Percentiles rank a stretch among this genome's conserved stretches.
Conservation (phyloP, 75 land plant species). For the Adiantum capillusveneris region DNA sequence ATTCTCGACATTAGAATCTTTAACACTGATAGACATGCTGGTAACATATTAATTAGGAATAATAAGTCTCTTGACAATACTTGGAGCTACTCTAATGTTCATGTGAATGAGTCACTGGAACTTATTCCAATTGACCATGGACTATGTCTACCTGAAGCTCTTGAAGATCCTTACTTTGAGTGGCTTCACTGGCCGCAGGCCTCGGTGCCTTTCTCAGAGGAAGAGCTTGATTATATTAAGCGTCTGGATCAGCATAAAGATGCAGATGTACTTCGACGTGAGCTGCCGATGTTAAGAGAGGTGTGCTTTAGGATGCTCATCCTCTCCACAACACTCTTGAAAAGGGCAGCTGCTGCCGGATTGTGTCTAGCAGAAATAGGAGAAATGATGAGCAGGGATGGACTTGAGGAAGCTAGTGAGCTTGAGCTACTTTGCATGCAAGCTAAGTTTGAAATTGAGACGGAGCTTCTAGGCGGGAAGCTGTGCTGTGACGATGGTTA, state of each 20-base stretch:
- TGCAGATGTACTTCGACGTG: conserved; percentile 27
- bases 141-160: conserved; percentile 41
- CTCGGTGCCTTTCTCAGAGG: conserved; percentile 44
- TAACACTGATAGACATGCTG: conserved; percentile 48
- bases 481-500: conserved; percentile 4
- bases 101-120: conserved; percentile 24
- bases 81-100: conserved; percentile 7
- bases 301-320: conserved; percentile 38
- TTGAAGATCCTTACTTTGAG: conserved; percentile 45
- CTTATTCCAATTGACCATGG: conserved; percentile 51
- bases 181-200: conserved; percentile 60
- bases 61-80: conserved; percentile 11
- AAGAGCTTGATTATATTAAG: conserved; percentile 35
- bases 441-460: conserved; percentile 20
- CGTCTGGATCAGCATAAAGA: conserved; percentile 28
- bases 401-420: conserved; percentile 33
- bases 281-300: conserved; percentile 38
- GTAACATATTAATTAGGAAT: conserved; percentile 30
- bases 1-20: conserved; percentile 41
- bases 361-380: conserved; percentile 42
- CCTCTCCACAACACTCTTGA: conserved; percentile 32
- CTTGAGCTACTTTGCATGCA: conserved; percentile 31
- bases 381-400: conserved; percentile 40
- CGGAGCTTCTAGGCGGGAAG: background rate
- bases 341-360: conserved; percentile 29